Base-by-base conservation (phyloP, 2,329 filamentous ascomycete genomes). In the Fusarium scirpi region DNA sequence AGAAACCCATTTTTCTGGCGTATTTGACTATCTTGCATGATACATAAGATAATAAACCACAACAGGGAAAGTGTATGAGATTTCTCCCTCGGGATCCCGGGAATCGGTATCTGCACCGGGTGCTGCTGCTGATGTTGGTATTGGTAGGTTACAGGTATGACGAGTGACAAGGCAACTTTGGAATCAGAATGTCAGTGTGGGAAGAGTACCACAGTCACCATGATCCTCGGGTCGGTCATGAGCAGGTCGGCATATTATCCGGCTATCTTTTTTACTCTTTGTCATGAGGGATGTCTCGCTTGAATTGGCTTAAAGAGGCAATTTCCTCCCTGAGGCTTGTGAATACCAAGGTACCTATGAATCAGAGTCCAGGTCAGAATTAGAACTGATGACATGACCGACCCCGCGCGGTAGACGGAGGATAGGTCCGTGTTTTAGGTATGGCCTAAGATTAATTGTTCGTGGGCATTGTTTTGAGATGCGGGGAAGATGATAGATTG, bases 241-340 rank as follows among this genome's bases (percentile, higher is more conserved):
- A 58, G 44, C 38, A 51, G 18, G 38, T 58, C 72, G 72, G 72
- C 67, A 74, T 56, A 25, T 49, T 64, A 32, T 51, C 65, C 72
- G 72, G 72, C 53, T 68, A 68, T 67, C 60, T 48, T 70, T 30
- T 48, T 70, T 30, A 34, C 67, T 62, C 22, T 49, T n/a, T 38
- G 43, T 52, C 45, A 52, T 59, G 45, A 48, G 53, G 38, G 46
- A 65, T 13, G 16, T 41, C 46, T 38, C 57, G 66, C 56, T 40
- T 64, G 58, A 43, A 56, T 65, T 71, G 38, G 60, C 73, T 71
- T 30, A 62, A 72, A 67, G 54, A 43, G 73, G 69, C 49, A 73
- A 75, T 73, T 75, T 57, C 61, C 67, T 58, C 62, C 64, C 61
- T 64, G 8, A 8, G 52, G 38, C 29, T 58, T 56, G 32, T 34